Conservation (phyloP, 305 asterid genomes). For the Fraxinus latifolia region DNA sequence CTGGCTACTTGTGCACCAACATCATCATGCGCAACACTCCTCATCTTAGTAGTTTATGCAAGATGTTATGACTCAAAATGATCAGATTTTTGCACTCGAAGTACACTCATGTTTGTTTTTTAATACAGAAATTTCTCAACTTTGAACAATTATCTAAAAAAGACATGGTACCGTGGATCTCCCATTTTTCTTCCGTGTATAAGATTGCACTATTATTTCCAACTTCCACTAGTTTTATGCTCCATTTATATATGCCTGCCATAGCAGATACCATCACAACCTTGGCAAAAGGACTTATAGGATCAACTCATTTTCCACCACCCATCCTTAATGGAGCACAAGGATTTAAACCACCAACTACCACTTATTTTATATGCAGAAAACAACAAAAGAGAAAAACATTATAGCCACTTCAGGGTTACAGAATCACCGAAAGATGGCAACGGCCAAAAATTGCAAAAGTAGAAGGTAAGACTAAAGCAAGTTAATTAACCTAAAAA, state of each 20-base stretch:
- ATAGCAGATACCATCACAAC: not conserved
- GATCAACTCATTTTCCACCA: not conserved
- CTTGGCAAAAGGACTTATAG: not conserved
- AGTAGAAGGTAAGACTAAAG: not conserved
- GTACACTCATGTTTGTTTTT: not conserved
- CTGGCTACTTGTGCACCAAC: not conserved
- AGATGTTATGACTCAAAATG: not conserved
- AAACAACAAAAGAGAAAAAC: not conserved
- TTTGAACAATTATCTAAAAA: not conserved
- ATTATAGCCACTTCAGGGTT: not conserved
- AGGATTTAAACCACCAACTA: not conserved
- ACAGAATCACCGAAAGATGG: not conserved
- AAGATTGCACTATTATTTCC: not conserved
- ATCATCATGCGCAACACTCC: not conserved
- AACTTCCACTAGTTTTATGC: not conserved
- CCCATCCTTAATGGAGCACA: not conserved
- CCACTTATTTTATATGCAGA: not conserved
- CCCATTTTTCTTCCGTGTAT: not conserved
- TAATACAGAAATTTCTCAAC: not conserved
- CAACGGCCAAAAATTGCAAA: not conserved
- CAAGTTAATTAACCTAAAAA: not conserved
- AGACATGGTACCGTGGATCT: not conserved
- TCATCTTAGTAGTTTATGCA: not conserved
- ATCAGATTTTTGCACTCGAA: not conserved
- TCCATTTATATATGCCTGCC: not conserved